A percentile compares a stretch with the other conserved stretches of the same genome.
phyloP scores from a whole-genome alignment of 345 rosid genomes.

The Pseudoturritis turrita region DNA sequence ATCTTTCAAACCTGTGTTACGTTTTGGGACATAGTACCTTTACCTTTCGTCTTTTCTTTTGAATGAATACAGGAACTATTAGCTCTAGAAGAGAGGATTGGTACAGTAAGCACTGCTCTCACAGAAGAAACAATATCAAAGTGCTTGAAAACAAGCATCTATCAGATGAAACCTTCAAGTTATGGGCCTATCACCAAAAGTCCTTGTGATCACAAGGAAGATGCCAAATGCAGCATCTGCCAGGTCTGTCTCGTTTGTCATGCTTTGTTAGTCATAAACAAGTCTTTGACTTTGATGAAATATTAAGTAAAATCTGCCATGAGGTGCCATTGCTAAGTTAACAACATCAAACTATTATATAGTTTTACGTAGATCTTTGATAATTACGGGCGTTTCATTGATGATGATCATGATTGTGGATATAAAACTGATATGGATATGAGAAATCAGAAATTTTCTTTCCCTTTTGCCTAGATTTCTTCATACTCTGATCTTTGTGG shows the following conservation, averaged over 20 bases:
- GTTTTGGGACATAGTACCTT: neutral
- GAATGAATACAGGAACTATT: conserved; percentile 59
- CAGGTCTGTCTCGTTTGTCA: conserved; percentile 49
- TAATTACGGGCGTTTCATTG: neutral
- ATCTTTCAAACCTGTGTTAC: neutral
- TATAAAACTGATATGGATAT: neutral
- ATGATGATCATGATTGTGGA: neutral
- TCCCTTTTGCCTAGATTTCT: neutral
- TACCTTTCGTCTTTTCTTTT: conserved; percentile 6
- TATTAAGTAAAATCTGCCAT: neutral
- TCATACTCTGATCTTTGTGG: conserved; percentile 1
- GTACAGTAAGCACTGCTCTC: conserved; percentile 88
- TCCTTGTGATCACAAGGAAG: conserved; percentile 33
- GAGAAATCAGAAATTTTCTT: neutral
- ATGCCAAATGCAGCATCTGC: conserved; percentile 84
- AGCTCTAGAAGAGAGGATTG: conserved; percentile 97
- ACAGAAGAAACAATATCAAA: conserved; percentile 75
- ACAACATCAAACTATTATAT: neutral
- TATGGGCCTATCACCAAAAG: conserved; percentile 21
- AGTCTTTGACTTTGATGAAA: neutral
- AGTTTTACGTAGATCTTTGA: neutral
- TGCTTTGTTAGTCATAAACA: conserved; percentile 5
- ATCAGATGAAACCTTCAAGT: conserved; percentile 36
- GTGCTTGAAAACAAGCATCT: conserved; percentile 56
- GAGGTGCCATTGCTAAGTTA: neutral